Base-by-base conservation (phyloP, 2,329 filamentous ascomycete genomes). In the Curvularia sp. region DNA sequence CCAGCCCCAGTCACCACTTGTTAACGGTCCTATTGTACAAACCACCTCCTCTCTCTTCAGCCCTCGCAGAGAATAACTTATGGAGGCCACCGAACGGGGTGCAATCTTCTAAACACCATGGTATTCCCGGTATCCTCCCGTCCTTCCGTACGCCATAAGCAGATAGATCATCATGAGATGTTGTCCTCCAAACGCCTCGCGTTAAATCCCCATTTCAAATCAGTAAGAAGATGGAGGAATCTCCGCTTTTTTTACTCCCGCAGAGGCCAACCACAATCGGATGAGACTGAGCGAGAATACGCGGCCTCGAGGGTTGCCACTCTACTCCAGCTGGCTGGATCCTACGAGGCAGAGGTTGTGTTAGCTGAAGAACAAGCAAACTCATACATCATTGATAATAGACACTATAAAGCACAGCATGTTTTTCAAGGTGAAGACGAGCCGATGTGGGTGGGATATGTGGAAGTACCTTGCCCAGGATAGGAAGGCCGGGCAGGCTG, bases 361-460 rank as follows among this genome's bases (percentile, higher is more conserved):
- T 72, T 64, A 72, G 69, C 69, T 55, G 30, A 39, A 51, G 57
- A 65, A 66, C 60, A 61, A 24, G 38, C 7, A 41, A 64, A 50
- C 13, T 59, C 55, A 57, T 57, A 63, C 57, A 59, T 51, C 22
- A 65, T 52, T 22, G 61, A 46, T 53, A 63, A 61, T 41, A 48
- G 57, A 63, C 49, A 48, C 49, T 43, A 53, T 41, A 43, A 38
- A 42, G 53, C 58, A 50, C 48, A 55, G 65, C 58, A 61, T 18
- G 26, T 49, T 52, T 10, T 42, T 70, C 68, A 74, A 55, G 70
- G 70, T 41, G 72, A 70, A 33, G 66, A 69, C 49, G 55, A 58
- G 44, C 63, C 68, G 33, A 73, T 64, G 51, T 70, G 73, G 22
- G 67, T 55, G 30, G 71, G 67, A 52, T 71, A 69, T 22, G 66